Conservation (phyloP, 1,284 basidiomycete species). For the Melampsora allii-populina region DNA sequence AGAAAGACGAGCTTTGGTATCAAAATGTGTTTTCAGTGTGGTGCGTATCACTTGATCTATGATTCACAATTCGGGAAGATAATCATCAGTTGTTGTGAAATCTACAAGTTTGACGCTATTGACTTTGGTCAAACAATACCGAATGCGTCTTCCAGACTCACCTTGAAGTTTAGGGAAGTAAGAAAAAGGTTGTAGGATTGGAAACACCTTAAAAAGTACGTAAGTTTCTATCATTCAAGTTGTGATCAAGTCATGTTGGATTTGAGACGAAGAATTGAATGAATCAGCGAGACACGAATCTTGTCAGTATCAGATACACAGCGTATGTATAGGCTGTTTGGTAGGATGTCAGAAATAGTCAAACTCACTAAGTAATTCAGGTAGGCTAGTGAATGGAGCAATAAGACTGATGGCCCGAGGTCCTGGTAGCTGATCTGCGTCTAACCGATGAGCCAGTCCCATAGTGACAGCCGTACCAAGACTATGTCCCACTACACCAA, state of each 20-base stretch:
- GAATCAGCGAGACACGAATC: not conserved
- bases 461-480: constrained; percentile 36
- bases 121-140: not conserved
- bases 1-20: constrained; percentile 20
- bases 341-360: not conserved
- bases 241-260: not conserved
- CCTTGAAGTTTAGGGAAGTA: constrained; percentile 21
- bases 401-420: constrained; percentile 28
- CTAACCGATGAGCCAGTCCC: constrained; percentile 26
- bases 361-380: constrained; percentile 23
- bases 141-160: not conserved
- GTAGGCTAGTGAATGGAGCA: constrained; percentile 37
- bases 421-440: not conserved
- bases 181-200: constrained; percentile 30
- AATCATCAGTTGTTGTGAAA: no score
- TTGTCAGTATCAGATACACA: not conserved
- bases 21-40: constrained; percentile 19
- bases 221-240: constrained; percentile 28
- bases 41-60: constrained; percentile 19
- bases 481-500: constrained; percentile 36
- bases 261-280: not conserved
- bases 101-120: no score
- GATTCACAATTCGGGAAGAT: no score
- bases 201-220: constrained; percentile 25
- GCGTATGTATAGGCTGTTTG: not conserved